Conservation (phyloP, 352 stramenopile species). For the Globisporangium orthogonon region DNA sequence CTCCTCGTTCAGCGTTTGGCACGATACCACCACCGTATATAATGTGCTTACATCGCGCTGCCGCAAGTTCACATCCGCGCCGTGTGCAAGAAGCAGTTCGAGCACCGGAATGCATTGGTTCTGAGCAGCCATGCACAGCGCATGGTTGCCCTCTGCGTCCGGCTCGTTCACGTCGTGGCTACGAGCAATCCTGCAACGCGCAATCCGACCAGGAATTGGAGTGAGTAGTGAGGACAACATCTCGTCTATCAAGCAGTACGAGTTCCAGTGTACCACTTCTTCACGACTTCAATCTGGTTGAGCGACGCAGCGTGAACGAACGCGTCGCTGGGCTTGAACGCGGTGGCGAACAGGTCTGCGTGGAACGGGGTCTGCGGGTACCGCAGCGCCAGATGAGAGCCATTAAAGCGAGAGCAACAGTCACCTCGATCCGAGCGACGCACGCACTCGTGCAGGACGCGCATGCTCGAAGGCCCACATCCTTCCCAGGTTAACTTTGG, state of each 20-base stretch:
- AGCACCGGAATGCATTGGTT: slow-evolving; percentile 57
- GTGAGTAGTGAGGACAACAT: too few species aligned
- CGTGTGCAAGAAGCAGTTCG: slow-evolving; percentile 35
- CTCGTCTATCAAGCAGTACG: too few species aligned
- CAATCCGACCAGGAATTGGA: background rate
- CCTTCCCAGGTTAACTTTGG: background rate
- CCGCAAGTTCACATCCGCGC: slow-evolving; percentile 28
- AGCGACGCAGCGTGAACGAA: slow-evolving; percentile 64
- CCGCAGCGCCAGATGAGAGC: background rate
- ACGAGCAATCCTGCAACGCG: slow-evolving; percentile 32
- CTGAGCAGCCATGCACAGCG: slow-evolving; percentile 46
- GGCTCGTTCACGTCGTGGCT: slow-evolving; percentile 33
- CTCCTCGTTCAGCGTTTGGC: background rate
- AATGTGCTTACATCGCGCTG: slow-evolving; percentile 29
- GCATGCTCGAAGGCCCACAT: slow-evolving; percentile 11
- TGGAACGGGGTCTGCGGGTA: slow-evolving; percentile 23
- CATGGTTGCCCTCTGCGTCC: slow-evolving; percentile 43
- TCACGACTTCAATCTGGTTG: slow-evolving; percentile 57
- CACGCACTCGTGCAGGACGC: slow-evolving; percentile 2
- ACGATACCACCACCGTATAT: background rate
- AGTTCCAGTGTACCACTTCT: slow-evolving; percentile 24
- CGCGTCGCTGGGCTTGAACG: slow-evolving; percentile 37
- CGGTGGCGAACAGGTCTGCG: slow-evolving; percentile 24
- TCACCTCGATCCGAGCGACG: background rate
- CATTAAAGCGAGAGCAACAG: background rate